These are phyloP conservation scores for Pseudogymnoascus sp. DNA, from an alignment of 2,329 filamentous ascomycete species.

Conservation along the genomic window DNA sequence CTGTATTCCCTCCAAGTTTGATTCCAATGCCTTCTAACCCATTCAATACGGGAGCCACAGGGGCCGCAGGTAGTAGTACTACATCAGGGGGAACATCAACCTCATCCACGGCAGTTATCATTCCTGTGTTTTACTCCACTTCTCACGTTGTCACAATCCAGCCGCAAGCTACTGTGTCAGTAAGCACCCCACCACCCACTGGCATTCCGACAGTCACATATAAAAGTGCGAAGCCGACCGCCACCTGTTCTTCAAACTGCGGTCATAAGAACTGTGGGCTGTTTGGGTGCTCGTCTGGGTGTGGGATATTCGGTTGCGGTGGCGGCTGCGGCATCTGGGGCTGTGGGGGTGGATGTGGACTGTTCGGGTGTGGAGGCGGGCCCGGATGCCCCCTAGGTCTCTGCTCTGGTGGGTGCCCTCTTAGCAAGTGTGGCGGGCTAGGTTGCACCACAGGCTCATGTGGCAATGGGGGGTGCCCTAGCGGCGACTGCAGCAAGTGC, in stretches of 20 bases:
- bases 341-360: background rate
- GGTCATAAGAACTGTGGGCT: background rate
- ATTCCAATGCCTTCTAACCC: too few species aligned
- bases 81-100: background rate
- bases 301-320: background rate
- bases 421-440: background rate
- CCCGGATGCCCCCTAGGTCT: background rate
- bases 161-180: background rate
- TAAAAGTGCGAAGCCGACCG: background rate
- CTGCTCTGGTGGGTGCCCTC: background rate
- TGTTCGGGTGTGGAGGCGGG: background rate
- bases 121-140: background rate
- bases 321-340: background rate
- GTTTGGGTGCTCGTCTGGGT: background rate
- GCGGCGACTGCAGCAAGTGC: too few species aligned
- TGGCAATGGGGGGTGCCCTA: too few species aligned
- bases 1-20: background rate
- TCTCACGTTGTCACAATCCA: background rate
- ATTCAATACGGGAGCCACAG: too few species aligned
- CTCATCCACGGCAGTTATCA: background rate
- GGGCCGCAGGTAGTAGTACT: too few species aligned
- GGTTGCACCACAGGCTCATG: too few species aligned
- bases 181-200: background rate
- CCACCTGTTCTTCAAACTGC: background rate
- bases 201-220: background rate